These are phyloP conservation scores for Apiotrichum porosum DNA, from an alignment of 1,284 basidiomycete species.

Conservation along the genomic window DNA sequence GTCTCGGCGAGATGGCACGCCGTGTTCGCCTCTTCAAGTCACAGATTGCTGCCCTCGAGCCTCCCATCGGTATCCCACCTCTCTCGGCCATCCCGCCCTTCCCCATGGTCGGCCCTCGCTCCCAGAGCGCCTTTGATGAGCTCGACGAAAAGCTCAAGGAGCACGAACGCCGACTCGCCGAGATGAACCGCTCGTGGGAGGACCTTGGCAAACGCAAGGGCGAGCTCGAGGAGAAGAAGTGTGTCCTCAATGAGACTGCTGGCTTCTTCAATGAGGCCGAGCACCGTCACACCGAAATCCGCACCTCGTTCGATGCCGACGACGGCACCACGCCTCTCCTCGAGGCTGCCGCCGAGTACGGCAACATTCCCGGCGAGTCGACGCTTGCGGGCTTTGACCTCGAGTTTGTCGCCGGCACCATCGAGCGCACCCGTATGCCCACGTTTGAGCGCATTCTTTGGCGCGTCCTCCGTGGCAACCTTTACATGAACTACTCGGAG, in stretches of 20 bases:
- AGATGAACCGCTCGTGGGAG: conserved; percentile 95
- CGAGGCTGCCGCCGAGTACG: conserved; percentile 71
- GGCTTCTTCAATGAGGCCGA: conserved; percentile 94
- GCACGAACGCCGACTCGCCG: conserved; percentile 76
- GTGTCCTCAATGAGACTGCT: conserved; percentile 92
- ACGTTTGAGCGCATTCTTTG: conserved; percentile 97
- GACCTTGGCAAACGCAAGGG: conserved; percentile 77
- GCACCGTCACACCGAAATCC: conserved; percentile 69
- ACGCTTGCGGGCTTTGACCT: conserved; percentile 61
- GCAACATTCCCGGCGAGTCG: conserved; percentile 55
- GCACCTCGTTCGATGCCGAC: conserved; percentile 82
- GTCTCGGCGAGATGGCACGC: conserved; percentile 92
- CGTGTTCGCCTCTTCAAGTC: conserved; percentile 83
- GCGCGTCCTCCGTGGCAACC: conserved; percentile 94
- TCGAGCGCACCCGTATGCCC: conserved; percentile 84
- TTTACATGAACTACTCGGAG: conserved; percentile 99
- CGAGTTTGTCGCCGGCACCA: conserved; percentile 96
- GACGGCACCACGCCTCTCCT: conserved; percentile 80
- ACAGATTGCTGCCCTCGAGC: conserved; percentile 73
- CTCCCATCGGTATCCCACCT: conserved; percentile 69
- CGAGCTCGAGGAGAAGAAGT: conserved; percentile 85
- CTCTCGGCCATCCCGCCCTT: conserved; percentile 75
- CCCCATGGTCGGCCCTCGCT: conserved; percentile 79
- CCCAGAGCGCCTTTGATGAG: conserved; percentile 90
- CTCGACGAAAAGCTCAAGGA: conserved; percentile 81